These are phyloP conservation scores for Penicillium frequentans DNA, from an alignment of 2,329 filamentous ascomycete genomes.

Conservation along the genomic window DNA sequence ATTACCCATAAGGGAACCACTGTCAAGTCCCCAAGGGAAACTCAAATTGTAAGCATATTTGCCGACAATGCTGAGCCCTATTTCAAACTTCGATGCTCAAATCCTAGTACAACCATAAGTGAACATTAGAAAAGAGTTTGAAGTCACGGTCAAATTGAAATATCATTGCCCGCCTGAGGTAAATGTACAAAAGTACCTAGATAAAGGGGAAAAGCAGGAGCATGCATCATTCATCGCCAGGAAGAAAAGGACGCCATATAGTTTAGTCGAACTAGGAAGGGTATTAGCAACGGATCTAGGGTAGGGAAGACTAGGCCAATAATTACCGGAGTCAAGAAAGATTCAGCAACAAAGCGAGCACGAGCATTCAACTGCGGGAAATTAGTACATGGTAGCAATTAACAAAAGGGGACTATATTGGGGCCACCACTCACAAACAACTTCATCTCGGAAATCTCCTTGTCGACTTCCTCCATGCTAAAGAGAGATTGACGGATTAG, in stretches of 20 bases:
- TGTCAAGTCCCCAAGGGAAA: no score
- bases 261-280: constrained; percentile 31
- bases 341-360: constrained; percentile 96
- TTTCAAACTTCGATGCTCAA: neutral
- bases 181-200: constrained; percentile 13
- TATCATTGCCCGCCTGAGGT: constrained; percentile 1
- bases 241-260: constrained; percentile 20
- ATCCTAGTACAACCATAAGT: neutral
- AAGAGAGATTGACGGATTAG: neutral
- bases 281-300: constrained; percentile 1
- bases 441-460: constrained; percentile 99
- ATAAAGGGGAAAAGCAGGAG: neutral
- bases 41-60: no score
- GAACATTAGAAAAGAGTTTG: neutral
- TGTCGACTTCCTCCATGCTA: constrained; percentile 96
- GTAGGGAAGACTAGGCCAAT: neutral
- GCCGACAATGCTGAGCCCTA: no score
- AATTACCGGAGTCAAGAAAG: constrained; percentile 86
- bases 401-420: neutral
- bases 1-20: no score
- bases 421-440: constrained; percentile 71
- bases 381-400: constrained; percentile 19
- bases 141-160: neutral
- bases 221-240: constrained; percentile 19
- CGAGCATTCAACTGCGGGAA: constrained; percentile 78